These are phyloP conservation scores for Aspergillus ustus DNA, from an alignment of 2,329 filamentous ascomycete genomes.

Conservation along the genomic window DNA sequence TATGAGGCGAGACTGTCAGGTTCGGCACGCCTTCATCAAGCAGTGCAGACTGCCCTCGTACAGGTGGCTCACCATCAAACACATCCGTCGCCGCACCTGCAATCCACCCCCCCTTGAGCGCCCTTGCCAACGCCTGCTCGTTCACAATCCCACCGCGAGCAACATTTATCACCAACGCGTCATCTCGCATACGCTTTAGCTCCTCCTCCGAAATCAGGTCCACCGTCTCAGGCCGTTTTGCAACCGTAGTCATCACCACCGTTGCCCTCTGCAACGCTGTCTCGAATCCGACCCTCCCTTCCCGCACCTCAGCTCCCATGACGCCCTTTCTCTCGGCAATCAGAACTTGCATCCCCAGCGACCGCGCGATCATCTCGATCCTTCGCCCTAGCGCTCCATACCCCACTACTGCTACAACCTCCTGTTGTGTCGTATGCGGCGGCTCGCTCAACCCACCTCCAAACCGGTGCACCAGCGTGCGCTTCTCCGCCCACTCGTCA, in stretches of 20 bases:
- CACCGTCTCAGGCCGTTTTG: conserved; percentile 35
- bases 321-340: conserved; percentile 52
- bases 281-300: conserved; percentile 31
- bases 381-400: conserved; percentile 53
- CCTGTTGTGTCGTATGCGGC: conserved; percentile 9
- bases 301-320: conserved; percentile 21
- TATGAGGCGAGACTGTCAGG: conserved; percentile 56
- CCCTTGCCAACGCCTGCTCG: conserved; percentile 52
- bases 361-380: conserved; percentile 38
- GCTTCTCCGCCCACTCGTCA: conserved; percentile 44
- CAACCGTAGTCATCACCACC: conserved; percentile 35
- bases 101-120: conserved; percentile 48
- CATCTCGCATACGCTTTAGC: conserved; percentile 44
- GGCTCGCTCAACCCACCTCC: conserved; percentile 40
- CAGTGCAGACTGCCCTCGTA: conserved; percentile 48
- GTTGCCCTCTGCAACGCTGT: conserved; percentile 34
- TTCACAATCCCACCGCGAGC: conserved; percentile 56
- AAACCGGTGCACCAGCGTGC: conserved; percentile 48
- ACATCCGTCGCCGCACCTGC: conserved; percentile 54
- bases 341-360: conserved; percentile 54
- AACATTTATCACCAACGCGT: conserved; percentile 54
- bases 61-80: conserved; percentile 51
- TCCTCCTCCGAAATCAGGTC: conserved; percentile 43
- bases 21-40: conserved; percentile 52
- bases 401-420: conserved; percentile 44